Evolutionary conservation across 768 basidiomycete species (phyloP).

Genomic region (Hygrocybe punicea): DNA sequence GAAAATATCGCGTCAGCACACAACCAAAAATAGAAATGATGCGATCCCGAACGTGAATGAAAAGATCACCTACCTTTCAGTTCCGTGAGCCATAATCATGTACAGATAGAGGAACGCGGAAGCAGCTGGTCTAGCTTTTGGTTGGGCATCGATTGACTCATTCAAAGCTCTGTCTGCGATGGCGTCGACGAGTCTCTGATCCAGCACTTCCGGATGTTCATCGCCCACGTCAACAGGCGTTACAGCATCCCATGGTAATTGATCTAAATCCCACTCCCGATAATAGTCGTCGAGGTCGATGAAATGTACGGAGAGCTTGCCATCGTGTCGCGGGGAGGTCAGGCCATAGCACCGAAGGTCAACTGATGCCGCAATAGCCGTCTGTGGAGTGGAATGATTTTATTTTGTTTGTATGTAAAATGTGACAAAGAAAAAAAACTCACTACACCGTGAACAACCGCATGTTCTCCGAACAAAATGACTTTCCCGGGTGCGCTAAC

Average conservation of each 20-base stretch:
- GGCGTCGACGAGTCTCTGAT: constrained; percentile 69
- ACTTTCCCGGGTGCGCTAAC: constrained; percentile 97
- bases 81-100: constrained; percentile 64
- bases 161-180: constrained; percentile 49
- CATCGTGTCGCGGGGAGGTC: constrained; percentile 69
- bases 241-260: constrained; percentile 76
- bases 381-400: constrained; percentile 42
- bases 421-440: constrained; percentile 35
- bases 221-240: constrained; percentile 50
- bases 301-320: constrained; percentile 71
- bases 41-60: background rate
- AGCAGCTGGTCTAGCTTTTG: constrained; percentile 41
- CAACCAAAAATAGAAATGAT: background rate
- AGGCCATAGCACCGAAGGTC: constrained; percentile 94
- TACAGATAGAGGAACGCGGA: constrained; percentile 92
- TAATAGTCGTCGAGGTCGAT: constrained; percentile 75
- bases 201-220: constrained; percentile 62
- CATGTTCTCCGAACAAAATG: constrained; percentile 97
- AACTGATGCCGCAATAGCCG: constrained; percentile 91
- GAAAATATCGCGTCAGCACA: constrained; percentile 10
- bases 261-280: constrained; percentile 74
- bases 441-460: constrained; percentile 95
- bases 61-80: constrained; percentile 49
- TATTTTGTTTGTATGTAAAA: constrained; percentile 10
- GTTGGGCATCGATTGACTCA: constrained; percentile 35